These are phyloP conservation scores for Tremellales sp. DNA, from an alignment of 1,284 basidiomycete species.

Conservation along the genomic window DNA sequence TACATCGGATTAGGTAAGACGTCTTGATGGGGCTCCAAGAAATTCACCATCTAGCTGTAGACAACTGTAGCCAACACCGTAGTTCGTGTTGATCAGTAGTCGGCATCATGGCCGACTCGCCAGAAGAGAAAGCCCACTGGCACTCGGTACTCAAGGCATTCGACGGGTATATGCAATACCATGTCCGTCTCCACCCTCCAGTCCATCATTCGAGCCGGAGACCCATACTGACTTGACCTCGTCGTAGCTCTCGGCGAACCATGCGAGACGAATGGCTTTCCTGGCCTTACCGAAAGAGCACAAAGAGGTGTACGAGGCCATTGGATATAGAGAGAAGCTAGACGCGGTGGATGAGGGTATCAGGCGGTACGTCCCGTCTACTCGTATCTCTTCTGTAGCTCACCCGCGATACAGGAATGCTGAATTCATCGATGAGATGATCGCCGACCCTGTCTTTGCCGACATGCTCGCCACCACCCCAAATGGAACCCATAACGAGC, in stretches of 20 bases:
- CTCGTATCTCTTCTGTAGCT: neutral
- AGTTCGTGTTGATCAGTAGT: neutral
- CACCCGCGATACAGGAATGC: slow-evolving; percentile 37
- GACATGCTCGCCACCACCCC: slow-evolving; percentile 29
- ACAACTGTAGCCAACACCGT: too few species aligned
- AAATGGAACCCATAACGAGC: slow-evolving; percentile 8
- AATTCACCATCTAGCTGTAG: too few species aligned
- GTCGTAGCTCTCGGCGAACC: slow-evolving; percentile 44
- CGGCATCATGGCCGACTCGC: slow-evolving; percentile 31
- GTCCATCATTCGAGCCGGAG: neutral
- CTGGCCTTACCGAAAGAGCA: slow-evolving; percentile 39
- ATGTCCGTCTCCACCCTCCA: slow-evolving; percentile 26
- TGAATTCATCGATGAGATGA: slow-evolving; percentile 48
- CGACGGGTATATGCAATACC: slow-evolving; percentile 49
- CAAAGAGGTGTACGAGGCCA: slow-evolving; percentile 28
- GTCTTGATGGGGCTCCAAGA: too few species aligned
- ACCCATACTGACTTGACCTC: neutral
- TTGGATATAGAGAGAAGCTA: slow-evolving; percentile 49
- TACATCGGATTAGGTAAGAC: too few species aligned
- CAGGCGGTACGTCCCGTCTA: slow-evolving; percentile 27
- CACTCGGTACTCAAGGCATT: slow-evolving; percentile 37
- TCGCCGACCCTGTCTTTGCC: slow-evolving; percentile 42
- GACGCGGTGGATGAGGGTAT: slow-evolving; percentile 49
- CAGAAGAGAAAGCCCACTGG: slow-evolving; percentile 44
- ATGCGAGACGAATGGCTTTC: slow-evolving; percentile 42